These are phyloP conservation scores for Trypanosoma boissoni DNA, from an alignment of 208 protist genomes.

Conservation along the genomic window DNA sequence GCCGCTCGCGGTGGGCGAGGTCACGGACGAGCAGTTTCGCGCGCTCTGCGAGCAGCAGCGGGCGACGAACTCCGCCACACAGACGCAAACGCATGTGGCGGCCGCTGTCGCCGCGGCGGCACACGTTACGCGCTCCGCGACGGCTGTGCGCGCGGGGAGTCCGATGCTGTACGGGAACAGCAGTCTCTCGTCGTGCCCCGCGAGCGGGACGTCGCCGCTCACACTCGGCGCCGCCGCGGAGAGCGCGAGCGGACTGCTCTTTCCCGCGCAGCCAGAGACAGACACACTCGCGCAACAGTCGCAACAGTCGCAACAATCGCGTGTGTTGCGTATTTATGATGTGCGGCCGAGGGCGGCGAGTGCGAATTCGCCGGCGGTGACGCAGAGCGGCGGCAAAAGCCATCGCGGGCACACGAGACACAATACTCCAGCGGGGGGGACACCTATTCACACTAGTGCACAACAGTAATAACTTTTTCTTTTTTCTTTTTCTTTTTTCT, in stretches of 20 bases:
- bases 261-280: slow-evolving; percentile 8
- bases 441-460: not conserved
- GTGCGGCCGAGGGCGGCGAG: slow-evolving; percentile 8
- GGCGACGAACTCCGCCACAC: too few species aligned
- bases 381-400: too few species aligned
- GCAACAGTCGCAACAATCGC: too few species aligned
- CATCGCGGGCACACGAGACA: too few species aligned
- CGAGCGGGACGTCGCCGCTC: not conserved
- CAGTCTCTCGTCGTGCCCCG: slow-evolving; percentile 1
- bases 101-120: too few species aligned
- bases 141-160: too few species aligned
- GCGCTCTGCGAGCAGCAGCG: slow-evolving; percentile 60
- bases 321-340: slow-evolving; percentile 21
- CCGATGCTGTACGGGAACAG: too few species aligned
- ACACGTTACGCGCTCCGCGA: too few species aligned
- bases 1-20: slow-evolving; percentile 58
- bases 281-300: not conserved
- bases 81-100: too few species aligned
- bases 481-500: slow-evolving; percentile 23
- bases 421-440: not conserved
- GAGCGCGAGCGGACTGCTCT: not conserved
- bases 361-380: too few species aligned
- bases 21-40: slow-evolving; percentile 71
- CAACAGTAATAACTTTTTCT: slow-evolving; percentile 2
- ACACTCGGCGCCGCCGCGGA: not conserved